These are phyloP conservation scores for Phytophthora meadii DNA, from an alignment of 352 stramenopile genomes.

Conservation along the genomic window DNA sequence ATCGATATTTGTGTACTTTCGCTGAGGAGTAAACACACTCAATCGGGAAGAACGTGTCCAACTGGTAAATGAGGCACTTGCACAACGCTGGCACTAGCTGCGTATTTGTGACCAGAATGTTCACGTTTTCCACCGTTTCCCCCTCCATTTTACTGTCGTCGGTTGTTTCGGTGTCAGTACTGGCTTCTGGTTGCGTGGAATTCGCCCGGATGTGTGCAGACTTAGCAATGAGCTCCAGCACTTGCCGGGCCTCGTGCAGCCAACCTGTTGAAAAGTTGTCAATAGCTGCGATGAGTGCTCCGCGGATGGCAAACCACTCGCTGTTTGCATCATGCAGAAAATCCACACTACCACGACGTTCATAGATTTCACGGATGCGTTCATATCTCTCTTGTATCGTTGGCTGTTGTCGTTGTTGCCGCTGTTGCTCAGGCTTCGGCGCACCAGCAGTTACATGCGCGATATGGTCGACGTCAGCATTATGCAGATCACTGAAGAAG, in stretches of 20 bases:
- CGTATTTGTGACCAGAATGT: slow-evolving; percentile 86
- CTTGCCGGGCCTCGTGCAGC: slow-evolving; percentile 64
- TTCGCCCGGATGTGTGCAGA: slow-evolving; percentile 1
- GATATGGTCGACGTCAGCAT: slow-evolving; percentile 78
- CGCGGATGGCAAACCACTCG: slow-evolving; percentile 74
- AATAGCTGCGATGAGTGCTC: slow-evolving; percentile 75
- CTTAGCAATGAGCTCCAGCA: slow-evolving; percentile 59
- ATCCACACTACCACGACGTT: slow-evolving; percentile 63
- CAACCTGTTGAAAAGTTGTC: slow-evolving; percentile 77
- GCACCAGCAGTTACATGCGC: slow-evolving; percentile 25
- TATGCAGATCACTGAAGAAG: slow-evolving; percentile 83
- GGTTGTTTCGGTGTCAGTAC: not conserved
- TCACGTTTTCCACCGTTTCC: slow-evolving; percentile 61
- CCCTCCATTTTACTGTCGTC: slow-evolving; percentile 20
- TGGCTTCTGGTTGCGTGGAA: slow-evolving; percentile 1
- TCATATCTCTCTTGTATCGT: slow-evolving; percentile 53
- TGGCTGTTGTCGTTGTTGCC: slow-evolving; percentile 1
- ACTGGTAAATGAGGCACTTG: slow-evolving; percentile 86
- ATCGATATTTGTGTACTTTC: slow-evolving; percentile 79
- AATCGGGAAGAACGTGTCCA: slow-evolving; percentile 80
- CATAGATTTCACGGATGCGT: slow-evolving; percentile 83
- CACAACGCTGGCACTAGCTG: slow-evolving; percentile 81
- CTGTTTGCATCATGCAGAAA: slow-evolving; percentile 71
- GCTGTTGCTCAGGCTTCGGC: not conserved
- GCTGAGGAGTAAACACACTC: slow-evolving; percentile 81